Percentiles rank a stretch among this genome's conserved stretches.
Evolutionary conservation across 2,329 filamentous ascomycete species (phyloP).

Genomic region (Diaporthe vexans): DNA sequence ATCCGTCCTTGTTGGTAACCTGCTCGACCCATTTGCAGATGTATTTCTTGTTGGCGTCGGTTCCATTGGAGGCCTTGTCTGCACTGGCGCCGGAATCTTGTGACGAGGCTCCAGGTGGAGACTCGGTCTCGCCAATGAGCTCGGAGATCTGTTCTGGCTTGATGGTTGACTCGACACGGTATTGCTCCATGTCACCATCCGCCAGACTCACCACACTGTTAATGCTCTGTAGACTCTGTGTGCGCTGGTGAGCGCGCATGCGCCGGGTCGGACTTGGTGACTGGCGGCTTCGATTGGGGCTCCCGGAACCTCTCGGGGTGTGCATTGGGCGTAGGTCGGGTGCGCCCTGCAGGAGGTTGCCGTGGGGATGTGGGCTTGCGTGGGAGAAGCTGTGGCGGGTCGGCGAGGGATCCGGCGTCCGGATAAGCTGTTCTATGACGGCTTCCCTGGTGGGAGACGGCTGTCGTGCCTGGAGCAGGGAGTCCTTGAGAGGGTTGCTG

Average conservation of each 20-base stretch:
- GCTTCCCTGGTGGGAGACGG: conserved; percentile 37
- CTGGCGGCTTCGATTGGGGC: conserved; percentile 37
- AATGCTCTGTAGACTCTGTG: conserved; percentile 39
- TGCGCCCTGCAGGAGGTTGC: conserved; percentile 36
- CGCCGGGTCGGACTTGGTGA: conserved; percentile 40
- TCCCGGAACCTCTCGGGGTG: conserved; percentile 33
- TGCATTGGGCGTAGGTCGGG: conserved; percentile 38
- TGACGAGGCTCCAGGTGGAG: background rate
- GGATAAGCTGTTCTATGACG: conserved; percentile 34
- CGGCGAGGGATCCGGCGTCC: conserved; percentile 39
- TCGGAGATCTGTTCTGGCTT: conserved; percentile 41
- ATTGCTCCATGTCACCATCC: conserved; percentile 42
- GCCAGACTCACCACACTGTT: conserved; percentile 42
- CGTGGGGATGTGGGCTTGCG: conserved; percentile 29
- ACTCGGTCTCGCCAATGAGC: conserved; percentile 41
- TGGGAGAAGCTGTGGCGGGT: conserved; percentile 42
- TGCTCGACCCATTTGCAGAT: conserved; percentile 41
- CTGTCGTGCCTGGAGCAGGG: conserved; percentile 39
- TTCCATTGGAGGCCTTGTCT: background rate
- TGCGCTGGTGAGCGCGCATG: conserved; percentile 42
- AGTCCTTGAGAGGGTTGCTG: conserved; percentile 38
- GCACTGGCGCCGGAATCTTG: conserved; percentile 13
- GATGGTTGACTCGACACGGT: conserved; percentile 40
- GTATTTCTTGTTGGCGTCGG: conserved; percentile 40
- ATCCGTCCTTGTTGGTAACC: conserved; percentile 34